A percentile compares a stretch with the other conserved stretches of the same genome.
phyloP scores from a whole-genome alignment of 1,284 basidiomycete genomes.

The Trichosporon sp. region DNA sequence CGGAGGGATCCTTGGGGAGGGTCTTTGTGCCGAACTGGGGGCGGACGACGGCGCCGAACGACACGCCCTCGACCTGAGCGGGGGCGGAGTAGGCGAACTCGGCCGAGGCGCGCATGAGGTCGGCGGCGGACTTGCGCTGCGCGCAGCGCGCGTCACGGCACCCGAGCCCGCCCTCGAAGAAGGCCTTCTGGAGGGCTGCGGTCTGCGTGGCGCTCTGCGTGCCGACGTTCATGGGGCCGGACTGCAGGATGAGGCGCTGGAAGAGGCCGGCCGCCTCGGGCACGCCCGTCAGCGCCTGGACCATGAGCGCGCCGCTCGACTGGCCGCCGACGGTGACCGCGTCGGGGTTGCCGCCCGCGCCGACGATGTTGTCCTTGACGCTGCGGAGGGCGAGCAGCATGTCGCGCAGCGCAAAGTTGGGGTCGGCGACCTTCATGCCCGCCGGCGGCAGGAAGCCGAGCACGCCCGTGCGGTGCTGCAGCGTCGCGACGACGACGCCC shows the following conservation, averaged over 20 bases:
- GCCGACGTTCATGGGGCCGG: slow-evolving; percentile 75
- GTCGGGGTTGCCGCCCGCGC: slow-evolving; percentile 63
- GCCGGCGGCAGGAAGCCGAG: slow-evolving; percentile 60
- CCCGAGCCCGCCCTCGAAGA: slow-evolving; percentile 54
- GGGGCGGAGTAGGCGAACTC: slow-evolving; percentile 43
- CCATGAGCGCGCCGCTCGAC: slow-evolving; percentile 74
- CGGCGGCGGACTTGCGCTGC: slow-evolving; percentile 53
- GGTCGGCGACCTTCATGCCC: background rate
- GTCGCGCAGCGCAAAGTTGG: slow-evolving; percentile 2
- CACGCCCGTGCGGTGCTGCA: slow-evolving; percentile 65
- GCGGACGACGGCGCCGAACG: slow-evolving; percentile 29
- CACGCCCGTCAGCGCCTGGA: slow-evolving; percentile 65
- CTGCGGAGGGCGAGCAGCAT: background rate
- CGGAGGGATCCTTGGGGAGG: slow-evolving; percentile 54
- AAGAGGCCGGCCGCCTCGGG: slow-evolving; percentile 65
- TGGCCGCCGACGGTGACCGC: slow-evolving; percentile 81
- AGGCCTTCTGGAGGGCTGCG: slow-evolving; percentile 56
- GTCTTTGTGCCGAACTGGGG: slow-evolving; percentile 30
- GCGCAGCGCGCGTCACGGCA: slow-evolving; percentile 52
- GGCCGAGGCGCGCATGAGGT: slow-evolving; percentile 57
- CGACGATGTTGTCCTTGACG: slow-evolving; percentile 65
- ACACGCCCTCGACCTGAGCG: slow-evolving; percentile 23
- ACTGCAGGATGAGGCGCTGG: slow-evolving; percentile 70
- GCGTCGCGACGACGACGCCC: slow-evolving; percentile 72
- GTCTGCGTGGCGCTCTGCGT: slow-evolving; percentile 61